Conservation (phyloP, 805 yeast genomes). For the Candida oleophila region DNA sequence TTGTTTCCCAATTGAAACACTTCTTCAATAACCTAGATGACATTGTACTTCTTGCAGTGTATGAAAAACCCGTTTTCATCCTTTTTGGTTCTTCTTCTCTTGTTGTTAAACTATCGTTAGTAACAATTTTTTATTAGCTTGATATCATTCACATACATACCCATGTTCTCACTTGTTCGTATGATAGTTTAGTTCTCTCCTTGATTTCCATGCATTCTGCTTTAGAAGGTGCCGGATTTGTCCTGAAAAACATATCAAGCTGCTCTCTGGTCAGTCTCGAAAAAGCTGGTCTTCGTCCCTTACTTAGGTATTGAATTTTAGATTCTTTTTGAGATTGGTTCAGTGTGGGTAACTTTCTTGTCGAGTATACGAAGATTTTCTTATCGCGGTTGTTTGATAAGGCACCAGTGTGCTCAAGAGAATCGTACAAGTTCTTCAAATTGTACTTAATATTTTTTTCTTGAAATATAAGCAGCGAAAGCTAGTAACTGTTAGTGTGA, state of each 20-base stretch:
- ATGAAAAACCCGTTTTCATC: not conserved
- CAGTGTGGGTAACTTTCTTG: too few species aligned
- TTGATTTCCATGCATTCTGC: slow-evolving; percentile 26
- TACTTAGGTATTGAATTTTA: not conserved
- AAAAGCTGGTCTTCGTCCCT: not conserved
- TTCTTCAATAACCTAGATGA: too few species aligned
- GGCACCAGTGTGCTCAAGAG: not conserved
- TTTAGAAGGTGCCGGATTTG: slow-evolving; percentile 23
- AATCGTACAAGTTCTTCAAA: not conserved
- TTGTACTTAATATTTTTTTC: not conserved
- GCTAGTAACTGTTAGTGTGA: not conserved
- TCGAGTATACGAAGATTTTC: not conserved
- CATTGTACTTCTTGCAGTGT: not conserved
- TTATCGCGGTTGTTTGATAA: not conserved
- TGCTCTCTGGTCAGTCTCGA: not conserved
- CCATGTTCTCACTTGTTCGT: slow-evolving; percentile 33
- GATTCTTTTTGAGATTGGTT: too few species aligned
- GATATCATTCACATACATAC: slow-evolving; percentile 16
- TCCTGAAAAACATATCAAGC: not conserved
- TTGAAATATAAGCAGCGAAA: not conserved
- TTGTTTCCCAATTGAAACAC: too few species aligned
- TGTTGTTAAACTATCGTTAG: slow-evolving; percentile 26
- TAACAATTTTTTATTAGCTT: not conserved
- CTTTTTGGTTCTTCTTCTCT: slow-evolving; percentile 23
- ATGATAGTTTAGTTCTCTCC: slow-evolving; percentile 21